phyloP scores from a whole-genome alignment of 805 yeast species.

The Peterozyma xylosa region DNA sequence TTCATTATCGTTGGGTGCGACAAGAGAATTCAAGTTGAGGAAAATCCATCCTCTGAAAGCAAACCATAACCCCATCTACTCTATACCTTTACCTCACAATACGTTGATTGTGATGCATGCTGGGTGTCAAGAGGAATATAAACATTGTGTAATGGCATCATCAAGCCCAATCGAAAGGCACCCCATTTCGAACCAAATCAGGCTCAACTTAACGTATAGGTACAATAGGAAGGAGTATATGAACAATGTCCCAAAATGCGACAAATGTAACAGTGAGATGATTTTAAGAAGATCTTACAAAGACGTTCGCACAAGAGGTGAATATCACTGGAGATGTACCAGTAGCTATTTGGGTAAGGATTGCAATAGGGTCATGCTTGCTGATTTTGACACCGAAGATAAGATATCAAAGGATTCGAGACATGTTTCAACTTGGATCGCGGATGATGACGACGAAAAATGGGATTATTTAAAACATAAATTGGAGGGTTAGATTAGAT shows the following conservation, averaged over 20 bases:
- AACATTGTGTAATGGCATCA: conserved; percentile 53
- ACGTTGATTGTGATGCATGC: conserved; percentile 67
- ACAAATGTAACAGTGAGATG: conserved; percentile 34
- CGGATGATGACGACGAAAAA: conserved; percentile 28
- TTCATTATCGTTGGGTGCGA: conserved; percentile 61
- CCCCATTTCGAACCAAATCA: conserved; percentile 35
- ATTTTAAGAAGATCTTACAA: conserved; percentile 48
- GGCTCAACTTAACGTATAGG: conserved; percentile 65
- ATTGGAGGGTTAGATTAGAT: neutral
- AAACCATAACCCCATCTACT: conserved; percentile 27
- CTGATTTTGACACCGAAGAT: conserved; percentile 31
- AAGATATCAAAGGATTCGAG: conserved; percentile 24
- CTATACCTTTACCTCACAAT: conserved; percentile 65
- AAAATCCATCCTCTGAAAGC: conserved; percentile 23
- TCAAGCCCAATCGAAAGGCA: conserved; percentile 33
- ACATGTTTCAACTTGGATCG: conserved; percentile 37
- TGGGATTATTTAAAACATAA: conserved; percentile 5
- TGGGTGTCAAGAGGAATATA: conserved; percentile 70
- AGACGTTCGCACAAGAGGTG: conserved; percentile 36
- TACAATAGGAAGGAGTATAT: conserved; percentile 34
- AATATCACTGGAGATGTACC: conserved; percentile 64
- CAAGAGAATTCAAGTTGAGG: conserved; percentile 58
- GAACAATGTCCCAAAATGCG: conserved; percentile 33
- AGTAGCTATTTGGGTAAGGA: conserved; percentile 32
- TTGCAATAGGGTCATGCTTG: conserved; percentile 45